Percentiles rank a stretch among this genome's conserved stretches.
Conservation (phyloP, 2,329 filamentous ascomycete species). For the Microdochium trichocladiopsis region DNA sequence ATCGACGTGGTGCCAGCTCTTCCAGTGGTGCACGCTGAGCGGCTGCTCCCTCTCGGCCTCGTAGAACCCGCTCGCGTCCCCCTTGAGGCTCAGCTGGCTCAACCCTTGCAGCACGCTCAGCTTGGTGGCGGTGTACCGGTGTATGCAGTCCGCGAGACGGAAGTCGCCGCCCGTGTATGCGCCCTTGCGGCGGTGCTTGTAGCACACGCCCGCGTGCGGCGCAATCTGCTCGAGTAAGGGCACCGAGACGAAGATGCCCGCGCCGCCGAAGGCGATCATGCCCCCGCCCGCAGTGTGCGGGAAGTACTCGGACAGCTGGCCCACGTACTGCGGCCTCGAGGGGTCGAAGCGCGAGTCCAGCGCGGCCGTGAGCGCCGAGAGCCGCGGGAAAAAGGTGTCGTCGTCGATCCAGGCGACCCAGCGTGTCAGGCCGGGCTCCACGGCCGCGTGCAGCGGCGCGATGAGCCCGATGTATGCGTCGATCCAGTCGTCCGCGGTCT, state of each 20-base stretch:
- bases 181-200: slow-evolving; percentile 19
- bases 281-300: slow-evolving; percentile 30
- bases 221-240: slow-evolving; percentile 27
- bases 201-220: slow-evolving; percentile 26
- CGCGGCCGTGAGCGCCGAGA: slow-evolving; percentile 25
- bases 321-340: slow-evolving; percentile 28
- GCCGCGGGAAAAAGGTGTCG: slow-evolving; percentile 36
- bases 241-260: slow-evolving; percentile 33
- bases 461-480: slow-evolving; percentile 7
- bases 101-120: slow-evolving; percentile 30
- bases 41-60: slow-evolving; percentile 30
- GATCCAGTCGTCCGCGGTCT: slow-evolving; percentile 2
- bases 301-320: slow-evolving; percentile 21
- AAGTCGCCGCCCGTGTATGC: slow-evolving; percentile 21
- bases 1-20: slow-evolving; percentile 15
- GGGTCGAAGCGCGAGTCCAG: slow-evolving; percentile 26
- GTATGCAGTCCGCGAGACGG: slow-evolving; percentile 30
- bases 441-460: slow-evolving; percentile 2
- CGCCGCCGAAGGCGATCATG: slow-evolving; percentile 35
- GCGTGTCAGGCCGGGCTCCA: slow-evolving; percentile 13
- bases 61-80: slow-evolving; percentile 34
- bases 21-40: slow-evolving; percentile 37
- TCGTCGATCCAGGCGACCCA: slow-evolving; percentile 36
- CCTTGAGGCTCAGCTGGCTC: slow-evolving; percentile 31
- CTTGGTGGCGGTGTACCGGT: slow-evolving; percentile 26